phyloP scores from a whole-genome alignment of 139 green algal species.

The Bryopsis sp. region DNA sequence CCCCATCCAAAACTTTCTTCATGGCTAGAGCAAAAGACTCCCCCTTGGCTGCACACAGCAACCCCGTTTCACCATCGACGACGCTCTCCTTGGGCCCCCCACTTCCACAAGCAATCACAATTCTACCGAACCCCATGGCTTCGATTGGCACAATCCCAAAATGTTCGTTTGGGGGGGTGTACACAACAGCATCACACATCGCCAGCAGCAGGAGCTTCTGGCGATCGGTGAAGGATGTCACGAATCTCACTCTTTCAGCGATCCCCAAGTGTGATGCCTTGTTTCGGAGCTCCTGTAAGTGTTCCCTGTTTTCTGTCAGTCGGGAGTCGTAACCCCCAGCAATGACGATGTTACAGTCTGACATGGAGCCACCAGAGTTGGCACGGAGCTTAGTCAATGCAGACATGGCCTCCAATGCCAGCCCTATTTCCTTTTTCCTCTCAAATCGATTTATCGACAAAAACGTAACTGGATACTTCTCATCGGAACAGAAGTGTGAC shows the following conservation, averaged over 20 bases:
- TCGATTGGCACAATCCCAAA: conserved; percentile 98
- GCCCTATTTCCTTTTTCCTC: conserved; percentile 87
- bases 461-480: conserved; percentile 45
- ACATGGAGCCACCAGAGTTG: not conserved
- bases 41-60: conserved; percentile 51
- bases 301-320: conserved; percentile 80
- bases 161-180: conserved; percentile 90
- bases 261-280: conserved; percentile 47
- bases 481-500: conserved; percentile 22
- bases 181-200: conserved; percentile 57
- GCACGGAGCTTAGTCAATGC: conserved; percentile 28
- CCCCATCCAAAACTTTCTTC: conserved; percentile 24
- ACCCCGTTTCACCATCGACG: conserved; percentile 47
- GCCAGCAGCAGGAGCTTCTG: conserved; percentile 63
- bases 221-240: conserved; percentile 76
- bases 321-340: conserved; percentile 85
- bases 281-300: conserved; percentile 61
- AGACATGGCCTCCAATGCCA: conserved; percentile 72
- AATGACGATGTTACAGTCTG: conserved; percentile 31
- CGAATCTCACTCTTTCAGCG: conserved; percentile 54
- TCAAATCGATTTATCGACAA: conserved; percentile 98
- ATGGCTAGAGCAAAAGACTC: conserved; percentile 28
- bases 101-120: conserved; percentile 82
- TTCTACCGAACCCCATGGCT: conserved; percentile 74
- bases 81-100: conserved; percentile 78